phyloP scores from a whole-genome alignment of 2,329 filamentous ascomycete genomes.

The Aspergillus viridinutans region DNA sequence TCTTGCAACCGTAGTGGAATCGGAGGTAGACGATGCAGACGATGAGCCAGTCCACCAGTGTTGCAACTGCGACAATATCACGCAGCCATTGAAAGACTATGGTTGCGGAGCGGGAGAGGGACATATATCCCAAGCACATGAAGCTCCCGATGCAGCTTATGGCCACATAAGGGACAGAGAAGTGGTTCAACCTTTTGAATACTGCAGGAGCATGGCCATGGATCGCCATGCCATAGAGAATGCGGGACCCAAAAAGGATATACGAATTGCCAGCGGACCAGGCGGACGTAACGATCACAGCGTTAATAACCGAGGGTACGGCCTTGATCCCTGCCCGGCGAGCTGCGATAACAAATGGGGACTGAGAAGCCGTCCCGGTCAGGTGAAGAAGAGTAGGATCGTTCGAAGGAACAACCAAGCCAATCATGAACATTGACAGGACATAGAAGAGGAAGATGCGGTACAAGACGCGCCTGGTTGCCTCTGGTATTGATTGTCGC shows the following conservation, averaged over 20 bases:
- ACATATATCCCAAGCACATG: conserved; percentile 61
- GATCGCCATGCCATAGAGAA: conserved; percentile 36
- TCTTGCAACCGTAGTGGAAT: conserved; percentile 45
- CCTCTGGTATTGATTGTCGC: conserved; percentile 50
- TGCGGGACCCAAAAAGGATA: conserved; percentile 34
- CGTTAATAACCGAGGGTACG: conserved; percentile 38
- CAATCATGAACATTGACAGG: conserved; percentile 54
- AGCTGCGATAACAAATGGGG: conserved; percentile 53
- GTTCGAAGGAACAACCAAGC: conserved; percentile 44
- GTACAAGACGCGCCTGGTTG: conserved; percentile 50
- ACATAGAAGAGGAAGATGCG: conserved; percentile 56
- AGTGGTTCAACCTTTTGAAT: conserved; percentile 34
- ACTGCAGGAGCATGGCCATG: conserved; percentile 36
- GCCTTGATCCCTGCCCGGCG: conserved; percentile 41
- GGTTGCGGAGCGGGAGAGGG: conserved; percentile 52
- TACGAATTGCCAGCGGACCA: conserved; percentile 43
- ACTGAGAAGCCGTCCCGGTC: conserved; percentile 38
- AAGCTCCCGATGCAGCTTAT: conserved; percentile 51
- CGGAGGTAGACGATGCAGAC: conserved; percentile 53
- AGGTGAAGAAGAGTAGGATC: conserved; percentile 44
- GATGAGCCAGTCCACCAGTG: conserved; percentile 55
- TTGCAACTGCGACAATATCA: conserved; percentile 49
- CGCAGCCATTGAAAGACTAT: conserved; percentile 64
- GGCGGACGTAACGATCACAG: conserved; percentile 36
- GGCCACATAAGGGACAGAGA: conserved; percentile 54